Conservation (phyloP, 164 flowering plant genomes). For the Tetracentron sinense region DNA sequence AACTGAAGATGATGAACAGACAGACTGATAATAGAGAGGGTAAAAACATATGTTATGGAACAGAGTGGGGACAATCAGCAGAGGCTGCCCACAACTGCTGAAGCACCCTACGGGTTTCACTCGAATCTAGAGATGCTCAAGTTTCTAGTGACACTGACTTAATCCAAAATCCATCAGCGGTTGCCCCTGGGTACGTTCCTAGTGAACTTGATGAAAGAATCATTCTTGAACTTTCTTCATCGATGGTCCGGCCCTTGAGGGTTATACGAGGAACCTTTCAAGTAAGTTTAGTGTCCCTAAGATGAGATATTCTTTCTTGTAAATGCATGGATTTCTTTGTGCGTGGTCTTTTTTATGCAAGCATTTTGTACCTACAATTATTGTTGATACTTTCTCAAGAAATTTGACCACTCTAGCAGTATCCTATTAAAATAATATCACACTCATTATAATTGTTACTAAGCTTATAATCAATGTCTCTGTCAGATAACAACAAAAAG, state of each 20-base stretch:
- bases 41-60: constrained; percentile 28
- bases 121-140: constrained; percentile 35
- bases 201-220: constrained; percentile 91
- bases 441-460: not conserved
- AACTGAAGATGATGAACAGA: constrained; percentile 69
- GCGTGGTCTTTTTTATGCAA: not conserved
- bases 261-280: constrained; percentile 86
- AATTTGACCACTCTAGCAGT: not conserved
- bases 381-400: not conserved
- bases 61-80: constrained; percentile 35
- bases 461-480: not conserved
- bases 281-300: constrained; percentile 43
- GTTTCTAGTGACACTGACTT: constrained; percentile 36
- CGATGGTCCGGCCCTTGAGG: constrained; percentile 85
- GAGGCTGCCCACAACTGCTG: constrained; percentile 33
- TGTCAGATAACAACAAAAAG: constrained; percentile 83
- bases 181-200: constrained; percentile 83
- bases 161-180: constrained; percentile 44
- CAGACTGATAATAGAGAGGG: constrained; percentile 39
- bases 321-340: not conserved
- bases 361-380: not conserved
- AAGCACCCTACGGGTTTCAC: constrained; percentile 30
- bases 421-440: too few relatives aligned
- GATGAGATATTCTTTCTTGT: not conserved
- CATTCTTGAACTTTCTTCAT: constrained; percentile 82